Base-by-base conservation (phyloP, 257 asterid genomes). In the Nicotiana attenuata region DNA sequence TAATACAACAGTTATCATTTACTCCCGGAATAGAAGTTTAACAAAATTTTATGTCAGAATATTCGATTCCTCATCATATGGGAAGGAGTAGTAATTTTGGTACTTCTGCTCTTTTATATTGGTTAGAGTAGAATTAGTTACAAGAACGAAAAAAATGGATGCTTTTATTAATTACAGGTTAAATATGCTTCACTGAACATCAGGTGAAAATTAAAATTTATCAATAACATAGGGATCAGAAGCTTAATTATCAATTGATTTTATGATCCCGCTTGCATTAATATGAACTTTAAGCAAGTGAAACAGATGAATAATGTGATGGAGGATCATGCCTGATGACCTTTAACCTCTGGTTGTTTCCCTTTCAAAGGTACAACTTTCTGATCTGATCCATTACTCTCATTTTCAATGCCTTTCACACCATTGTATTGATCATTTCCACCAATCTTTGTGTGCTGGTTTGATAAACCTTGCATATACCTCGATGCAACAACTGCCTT, bases 401-500 rank as follows among this genome's bases (percentile, higher is more conserved):
- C 93, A 82, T 69, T 85, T 85, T 84, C 89, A 67, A 76, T 68
- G 50, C 75, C 71, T 59, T 84, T 89, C 16, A 67, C 77, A 20
- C 78, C 15, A 45, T 31, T 14, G 22, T 14, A 67, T 56, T 65
- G 82, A 64, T 89, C 93, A 33, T 84, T 79, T 80, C 89, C 55
- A 89, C 85, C 82, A 88, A 7, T 14, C 60, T 22, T 71, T 7
- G n/a, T 10, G 4, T 71, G 45, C 20, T 45, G 78, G 78, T 71
- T 88, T 84, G 86, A 78, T 22, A 92, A 81, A 68, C 97, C 97
- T 81, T 90, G 92, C 98, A 94, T 92, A 57, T 95, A 95, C 90
- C 97, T 89, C 29, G 97, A 95, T 6, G 95, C 87, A 82, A 95
- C 97, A 3, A 76, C 92, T 38, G 55, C 90, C 86, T 91, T 95